Conservation (phyloP, 352 stramenopile genomes). For the Globisporangium nodosum region DNA sequence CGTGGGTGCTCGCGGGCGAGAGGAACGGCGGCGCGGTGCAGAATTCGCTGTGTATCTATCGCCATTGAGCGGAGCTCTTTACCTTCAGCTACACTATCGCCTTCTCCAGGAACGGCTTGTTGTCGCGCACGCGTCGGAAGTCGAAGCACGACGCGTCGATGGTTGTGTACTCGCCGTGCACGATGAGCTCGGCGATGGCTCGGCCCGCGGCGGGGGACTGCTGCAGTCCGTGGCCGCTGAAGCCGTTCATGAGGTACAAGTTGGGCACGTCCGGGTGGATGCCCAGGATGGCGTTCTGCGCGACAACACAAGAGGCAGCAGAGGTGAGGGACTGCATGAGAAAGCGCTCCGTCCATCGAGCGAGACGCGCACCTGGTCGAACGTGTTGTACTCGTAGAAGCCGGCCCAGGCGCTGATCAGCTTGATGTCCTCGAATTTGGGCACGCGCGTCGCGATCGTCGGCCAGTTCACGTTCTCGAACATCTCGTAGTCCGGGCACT, state of each 20-base stretch:
- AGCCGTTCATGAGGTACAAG: slow-evolving; percentile 81
- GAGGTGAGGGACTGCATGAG: neutral
- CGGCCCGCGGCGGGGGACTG: slow-evolving; percentile 73
- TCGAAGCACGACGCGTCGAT: slow-evolving; percentile 69
- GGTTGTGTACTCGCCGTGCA: slow-evolving; percentile 63
- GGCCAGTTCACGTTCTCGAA: slow-evolving; percentile 82
- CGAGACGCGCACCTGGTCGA: slow-evolving; percentile 51
- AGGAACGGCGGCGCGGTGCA: slow-evolving; percentile 2
- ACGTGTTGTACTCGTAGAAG: slow-evolving; percentile 87
- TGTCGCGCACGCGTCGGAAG: slow-evolving; percentile 63
- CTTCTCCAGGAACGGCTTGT: slow-evolving; percentile 69
- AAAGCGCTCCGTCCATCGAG: neutral
- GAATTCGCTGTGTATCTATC: slow-evolving; percentile 58
- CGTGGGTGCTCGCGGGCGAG: slow-evolving; percentile 17
- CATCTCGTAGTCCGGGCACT: slow-evolving; percentile 57
- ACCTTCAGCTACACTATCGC: slow-evolving; percentile 51
- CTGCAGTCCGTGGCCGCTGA: slow-evolving; percentile 78
- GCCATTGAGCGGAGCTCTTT: slow-evolving; percentile 27
- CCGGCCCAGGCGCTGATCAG: slow-evolving; percentile 70
- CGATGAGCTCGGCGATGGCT: slow-evolving; percentile 69
- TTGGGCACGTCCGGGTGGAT: slow-evolving; percentile 73
- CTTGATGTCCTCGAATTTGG: slow-evolving; percentile 78
- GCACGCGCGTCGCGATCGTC: slow-evolving; percentile 68
- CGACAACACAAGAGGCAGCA: neutral
- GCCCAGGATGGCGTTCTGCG: slow-evolving; percentile 78